Evolutionary conservation across 805 yeast genomes (phyloP).

Genomic region (Sugiyamaella boreocaroliniensis): DNA sequence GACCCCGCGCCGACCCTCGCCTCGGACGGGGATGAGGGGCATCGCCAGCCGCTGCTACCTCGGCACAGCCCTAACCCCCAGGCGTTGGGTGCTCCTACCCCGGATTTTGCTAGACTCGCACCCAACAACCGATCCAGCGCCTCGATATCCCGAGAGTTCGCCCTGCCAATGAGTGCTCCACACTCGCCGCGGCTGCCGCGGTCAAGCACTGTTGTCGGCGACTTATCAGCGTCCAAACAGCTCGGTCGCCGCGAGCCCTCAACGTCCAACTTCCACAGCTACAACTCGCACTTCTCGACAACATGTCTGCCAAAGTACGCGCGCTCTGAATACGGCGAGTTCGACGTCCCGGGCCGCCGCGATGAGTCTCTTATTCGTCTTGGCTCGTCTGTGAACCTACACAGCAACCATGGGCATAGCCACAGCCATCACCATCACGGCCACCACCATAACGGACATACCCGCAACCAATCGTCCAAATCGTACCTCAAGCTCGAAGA

Average conservation of each 20-base stretch:
- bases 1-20: too few species aligned
- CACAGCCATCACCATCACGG: not conserved
- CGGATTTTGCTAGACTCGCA: not conserved
- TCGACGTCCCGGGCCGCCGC: constrained; percentile 4
- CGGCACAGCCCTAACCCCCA: not conserved
- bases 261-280: constrained; percentile 2
- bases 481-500: constrained; percentile 11
- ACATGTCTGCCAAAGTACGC: constrained; percentile 9
- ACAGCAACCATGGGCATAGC: not conserved
- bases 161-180: not conserved
- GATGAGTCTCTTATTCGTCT: not conserved
- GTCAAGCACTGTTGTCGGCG: not conserved
- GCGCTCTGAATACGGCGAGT: constrained; percentile 5
- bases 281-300: constrained; percentile 10
- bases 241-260: not conserved
- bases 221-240: not conserved
- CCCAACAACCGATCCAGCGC: not conserved
- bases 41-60: not conserved
- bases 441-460: not conserved
- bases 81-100: not conserved
- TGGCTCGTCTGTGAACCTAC: not conserved
- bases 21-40: not conserved
- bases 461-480: not conserved
- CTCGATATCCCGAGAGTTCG: not conserved
- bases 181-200: not conserved